Conservation (phyloP, 345 rosid species). For the Sonneratia alba region DNA sequence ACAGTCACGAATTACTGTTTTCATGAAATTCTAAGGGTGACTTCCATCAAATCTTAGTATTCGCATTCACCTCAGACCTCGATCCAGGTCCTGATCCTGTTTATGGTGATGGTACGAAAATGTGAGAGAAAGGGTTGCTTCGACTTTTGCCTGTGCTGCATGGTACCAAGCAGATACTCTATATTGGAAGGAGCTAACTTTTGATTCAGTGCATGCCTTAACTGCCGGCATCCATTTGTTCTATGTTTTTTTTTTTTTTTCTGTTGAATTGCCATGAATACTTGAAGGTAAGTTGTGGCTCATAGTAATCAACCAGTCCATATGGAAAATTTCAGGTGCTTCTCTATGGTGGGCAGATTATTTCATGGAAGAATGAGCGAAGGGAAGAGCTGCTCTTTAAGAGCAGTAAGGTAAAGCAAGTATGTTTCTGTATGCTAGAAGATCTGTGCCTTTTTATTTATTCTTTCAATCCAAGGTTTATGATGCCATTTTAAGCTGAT, state of each 20-base stretch:
- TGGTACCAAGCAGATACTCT: too few relatives aligned
- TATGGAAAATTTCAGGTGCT: slow-evolving; percentile 58
- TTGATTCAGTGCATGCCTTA: not conserved
- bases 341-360: slow-evolving; percentile 76
- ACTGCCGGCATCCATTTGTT: not conserved
- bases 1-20: not conserved
- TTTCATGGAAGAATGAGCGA: slow-evolving; percentile 90
- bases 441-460: not conserved
- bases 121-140: not conserved
- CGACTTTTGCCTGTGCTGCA: not conserved
- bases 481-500: not conserved
- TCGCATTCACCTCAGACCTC: too few relatives aligned
- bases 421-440: not conserved
- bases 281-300: not conserved
- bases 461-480: not conserved
- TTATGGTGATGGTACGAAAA: not conserved
- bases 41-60: too few relatives aligned
- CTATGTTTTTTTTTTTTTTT: not conserved
- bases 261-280: not conserved
- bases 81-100: not conserved
- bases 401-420: slow-evolving; percentile 65
- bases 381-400: slow-evolving; percentile 72
- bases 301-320: too few relatives aligned
- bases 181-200: not conserved
- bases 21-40: not conserved